Evolutionary conservation across 352 stramenopile genomes (phyloP), one percentile per base, ranked within the genome.

Genomic region (Globisporangium lucens): DNA sequence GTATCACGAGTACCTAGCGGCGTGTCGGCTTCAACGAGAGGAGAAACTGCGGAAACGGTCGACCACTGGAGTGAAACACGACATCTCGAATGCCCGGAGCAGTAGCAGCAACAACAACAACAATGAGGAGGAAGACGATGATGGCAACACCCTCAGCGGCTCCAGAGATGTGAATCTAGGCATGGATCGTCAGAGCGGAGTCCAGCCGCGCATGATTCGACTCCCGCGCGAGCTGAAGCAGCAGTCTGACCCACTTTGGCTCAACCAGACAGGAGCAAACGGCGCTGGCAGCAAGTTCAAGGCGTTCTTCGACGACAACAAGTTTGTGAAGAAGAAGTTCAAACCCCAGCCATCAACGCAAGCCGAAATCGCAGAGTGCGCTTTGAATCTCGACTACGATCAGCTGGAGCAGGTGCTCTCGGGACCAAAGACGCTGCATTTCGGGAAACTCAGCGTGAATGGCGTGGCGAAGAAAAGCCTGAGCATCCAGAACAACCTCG

Each of bases 291-390:
- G 61, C 29, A 86, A 83, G 15, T 69, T 73, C 1, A 89, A 87
- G 33, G 29, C 69, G 0, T 75, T 87, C 46, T 90, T 95, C 38
- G 87, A 98, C 57, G 90, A 95, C 15, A 90, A 94, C 56, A 96
- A 94, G 67, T 80, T 98, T 30, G 77, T 98, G 36, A 93, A 94
- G 70, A 92, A 92, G 64, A 98, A 98, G 51, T 98, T 97, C 75
- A 98, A 98, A 61, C 8, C 82, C 0, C 53, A 65, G 3, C 93
- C 95, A 6, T 82, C 88, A 9, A 98, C 93, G 0, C 93, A 97
- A 49, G 93, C 91, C 0, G 95, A 98, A 51, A 71, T 97, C 1
- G 79, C 82, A 0, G 94, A 98, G 58, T 98, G 95, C 58, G 67
- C 62, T 0, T 46, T 75, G 3, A 80, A 74, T 0, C 71, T 98